Percentiles rank a stretch among this genome's conserved stretches.
Conservation (phyloP, 2,329 filamentous ascomycete genomes). For the Xylaria hypoxylon region DNA sequence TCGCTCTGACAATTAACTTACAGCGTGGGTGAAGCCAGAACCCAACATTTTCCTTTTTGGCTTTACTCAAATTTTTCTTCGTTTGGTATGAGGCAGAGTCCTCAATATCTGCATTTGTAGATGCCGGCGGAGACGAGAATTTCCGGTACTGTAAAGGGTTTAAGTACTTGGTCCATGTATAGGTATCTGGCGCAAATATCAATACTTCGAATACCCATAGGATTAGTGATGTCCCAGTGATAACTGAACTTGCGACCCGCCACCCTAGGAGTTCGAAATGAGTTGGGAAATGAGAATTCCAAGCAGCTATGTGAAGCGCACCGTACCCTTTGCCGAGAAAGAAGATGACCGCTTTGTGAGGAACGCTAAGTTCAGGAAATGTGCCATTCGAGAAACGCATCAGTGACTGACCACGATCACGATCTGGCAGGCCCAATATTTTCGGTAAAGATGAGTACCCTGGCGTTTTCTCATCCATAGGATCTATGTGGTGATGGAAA, state of each 20-base stretch:
- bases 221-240: neutral
- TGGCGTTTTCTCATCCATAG: too few relatives aligned
- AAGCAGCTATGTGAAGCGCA: constrained; percentile 1
- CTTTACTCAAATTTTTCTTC: neutral
- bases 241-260: constrained; percentile 3
- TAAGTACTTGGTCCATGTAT: neutral
- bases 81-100: neutral
- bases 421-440: too few relatives aligned
- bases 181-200: neutral
- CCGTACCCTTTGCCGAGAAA: constrained; percentile 5
- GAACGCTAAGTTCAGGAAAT: neutral
- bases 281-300: constrained; percentile 9
- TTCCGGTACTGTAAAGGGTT: neutral
- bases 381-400: neutral
- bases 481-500: neutral
- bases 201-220: neutral
- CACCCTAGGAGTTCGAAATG: neutral
- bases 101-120: neutral
- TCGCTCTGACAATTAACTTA: neutral
- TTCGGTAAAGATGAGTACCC: too few relatives aligned
- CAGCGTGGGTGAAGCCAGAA: neutral
- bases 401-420: neutral
- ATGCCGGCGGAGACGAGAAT: neutral
- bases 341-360: constrained; percentile 2
- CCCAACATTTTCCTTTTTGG: neutral